These are phyloP conservation scores for Teunomyces stri DNA, from an alignment of 805 yeast species.

Conservation along the genomic window DNA sequence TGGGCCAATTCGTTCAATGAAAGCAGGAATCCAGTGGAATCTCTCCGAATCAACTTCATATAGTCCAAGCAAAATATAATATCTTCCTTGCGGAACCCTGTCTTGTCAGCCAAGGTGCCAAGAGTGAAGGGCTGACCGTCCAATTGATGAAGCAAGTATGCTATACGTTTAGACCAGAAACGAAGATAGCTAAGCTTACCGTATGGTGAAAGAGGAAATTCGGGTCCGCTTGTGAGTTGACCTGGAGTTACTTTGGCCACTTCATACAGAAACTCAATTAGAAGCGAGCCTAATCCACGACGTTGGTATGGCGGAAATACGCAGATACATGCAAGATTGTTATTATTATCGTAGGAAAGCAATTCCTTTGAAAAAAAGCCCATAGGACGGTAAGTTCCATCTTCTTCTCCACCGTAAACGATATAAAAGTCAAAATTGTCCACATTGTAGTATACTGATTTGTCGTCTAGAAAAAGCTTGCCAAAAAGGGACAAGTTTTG, in stretches of 20 bases:
- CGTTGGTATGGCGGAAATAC: constrained; percentile 92
- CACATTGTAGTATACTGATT: constrained; percentile 78
- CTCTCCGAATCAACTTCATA: constrained; percentile 36
- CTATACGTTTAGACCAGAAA: constrained; percentile 64
- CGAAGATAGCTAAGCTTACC: constrained; percentile 71
- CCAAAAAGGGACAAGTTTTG: constrained; percentile 85
- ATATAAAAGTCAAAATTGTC: constrained; percentile 80
- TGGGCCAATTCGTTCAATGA: constrained; percentile 18
- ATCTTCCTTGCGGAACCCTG: constrained; percentile 67
- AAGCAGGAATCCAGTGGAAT: constrained; percentile 13
- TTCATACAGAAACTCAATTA: constrained; percentile 81
- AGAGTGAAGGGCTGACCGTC: constrained; percentile 34
- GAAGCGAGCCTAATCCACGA: constrained; percentile 67
- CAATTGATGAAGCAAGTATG: constrained; percentile 16
- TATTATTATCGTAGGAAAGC: constrained; percentile 70
- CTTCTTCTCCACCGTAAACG: constrained; percentile 52
- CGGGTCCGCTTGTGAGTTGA: constrained; percentile 79
- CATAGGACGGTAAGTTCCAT: constrained; percentile 50
- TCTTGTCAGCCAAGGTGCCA: constrained; percentile 47
- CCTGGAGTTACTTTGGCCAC: constrained; percentile 58
- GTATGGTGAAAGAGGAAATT: constrained; percentile 80
- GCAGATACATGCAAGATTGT: constrained; percentile 84
- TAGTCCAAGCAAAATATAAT: constrained; percentile 55
- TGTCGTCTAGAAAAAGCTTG: constrained; percentile 83
- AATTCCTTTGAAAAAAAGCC: constrained; percentile 92